Base-by-base conservation (phyloP, 2,329 filamentous ascomycete genomes). In the Verticillium zaregamsianum region DNA sequence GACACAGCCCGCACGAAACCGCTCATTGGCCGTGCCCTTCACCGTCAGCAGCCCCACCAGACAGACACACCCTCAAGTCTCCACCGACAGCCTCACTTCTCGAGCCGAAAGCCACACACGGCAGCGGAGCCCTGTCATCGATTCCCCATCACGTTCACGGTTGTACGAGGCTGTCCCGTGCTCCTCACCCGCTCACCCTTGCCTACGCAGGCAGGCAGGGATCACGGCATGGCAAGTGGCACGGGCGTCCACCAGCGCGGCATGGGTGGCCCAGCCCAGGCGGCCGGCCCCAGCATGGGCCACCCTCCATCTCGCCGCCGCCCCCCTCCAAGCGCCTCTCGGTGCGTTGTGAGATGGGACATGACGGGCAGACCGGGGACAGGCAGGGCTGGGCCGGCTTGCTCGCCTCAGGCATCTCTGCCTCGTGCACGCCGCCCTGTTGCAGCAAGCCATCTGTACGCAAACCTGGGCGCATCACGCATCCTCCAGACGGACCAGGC, bases 21-120 rank as follows among this genome's bases (percentile, higher is more conserved):
- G 59, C 64, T 62, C 58, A 64, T 65, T 67, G 66, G 62, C 45
- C 45, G 33, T 49, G 39, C 4, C 45, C 45, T 23, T 23, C 40
- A 14, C 45, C 11, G 45, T 49, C 45, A 49, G 45, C 45, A 49
- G 45, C 45, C 45, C 20, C 45, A 49, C n/a, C 17, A n/a, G 17
- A 37, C 61, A 4, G 28, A 28, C 28, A 28, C 28, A 28, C 28
- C 28, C 28, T 52, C 62, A 40, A 52, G 57, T 65, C 23, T 57
- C 62, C 59, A 63, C 64, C 62, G 69, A 68, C 71, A 73, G 72
- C 72, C 72, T 73, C 72, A 73, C 70, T 73, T 72, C 66, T 72
- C 65, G 62, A 49, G 45, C 20, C 45, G 20, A 49, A 49, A 49
- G 63, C 65, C 67, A 52, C 55, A 39, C 45, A 49, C 57, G 59